Evolutionary conservation across 2,329 filamentous ascomycete species (phyloP).

Genomic region (Aspergillus caelatus): DNA sequence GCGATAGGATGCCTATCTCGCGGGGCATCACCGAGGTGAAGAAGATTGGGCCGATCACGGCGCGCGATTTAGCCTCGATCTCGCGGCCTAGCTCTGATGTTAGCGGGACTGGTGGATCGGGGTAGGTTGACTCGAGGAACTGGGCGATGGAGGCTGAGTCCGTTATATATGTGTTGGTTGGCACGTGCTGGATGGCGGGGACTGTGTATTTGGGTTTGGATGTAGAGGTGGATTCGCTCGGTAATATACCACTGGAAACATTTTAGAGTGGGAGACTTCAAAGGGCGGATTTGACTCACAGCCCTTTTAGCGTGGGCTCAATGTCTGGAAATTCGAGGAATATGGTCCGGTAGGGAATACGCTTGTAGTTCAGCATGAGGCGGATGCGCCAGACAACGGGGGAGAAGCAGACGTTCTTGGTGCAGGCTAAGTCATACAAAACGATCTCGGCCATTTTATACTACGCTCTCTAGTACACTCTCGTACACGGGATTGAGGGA

Average conservation of each 20-base stretch:
- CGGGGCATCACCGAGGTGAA: conserved; percentile 16
- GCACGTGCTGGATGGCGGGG: conserved; percentile 45
- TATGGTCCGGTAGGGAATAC: too few relatives aligned
- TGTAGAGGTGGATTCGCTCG: too few relatives aligned
- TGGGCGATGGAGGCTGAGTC: conserved; percentile 43
- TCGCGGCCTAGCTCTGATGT: conserved; percentile 39
- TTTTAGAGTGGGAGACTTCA: not conserved
- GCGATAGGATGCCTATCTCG: conserved; percentile 37
- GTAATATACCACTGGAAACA: not conserved
- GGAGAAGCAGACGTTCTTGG: too few relatives aligned
- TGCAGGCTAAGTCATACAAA: too few relatives aligned
- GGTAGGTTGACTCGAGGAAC: conserved; percentile 47
- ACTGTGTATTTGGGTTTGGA: conserved; percentile 40
- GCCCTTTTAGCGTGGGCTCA: too few relatives aligned
- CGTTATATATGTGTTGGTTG: conserved; percentile 45
- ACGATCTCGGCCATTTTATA: too few relatives aligned
- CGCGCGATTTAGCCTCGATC: conserved; percentile 37
- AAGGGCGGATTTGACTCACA: too few relatives aligned
- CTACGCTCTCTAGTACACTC: too few relatives aligned
- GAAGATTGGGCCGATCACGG: conserved; percentile 31
- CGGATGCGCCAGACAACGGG: too few relatives aligned
- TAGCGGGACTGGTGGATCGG: conserved; percentile 36
- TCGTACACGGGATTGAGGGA: too few relatives aligned
- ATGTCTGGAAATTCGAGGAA: too few relatives aligned
- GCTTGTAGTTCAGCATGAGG: too few relatives aligned